Evolutionary conservation across 345 rosid species (phyloP).

Genomic region (Barbarea vulgaris): DNA sequence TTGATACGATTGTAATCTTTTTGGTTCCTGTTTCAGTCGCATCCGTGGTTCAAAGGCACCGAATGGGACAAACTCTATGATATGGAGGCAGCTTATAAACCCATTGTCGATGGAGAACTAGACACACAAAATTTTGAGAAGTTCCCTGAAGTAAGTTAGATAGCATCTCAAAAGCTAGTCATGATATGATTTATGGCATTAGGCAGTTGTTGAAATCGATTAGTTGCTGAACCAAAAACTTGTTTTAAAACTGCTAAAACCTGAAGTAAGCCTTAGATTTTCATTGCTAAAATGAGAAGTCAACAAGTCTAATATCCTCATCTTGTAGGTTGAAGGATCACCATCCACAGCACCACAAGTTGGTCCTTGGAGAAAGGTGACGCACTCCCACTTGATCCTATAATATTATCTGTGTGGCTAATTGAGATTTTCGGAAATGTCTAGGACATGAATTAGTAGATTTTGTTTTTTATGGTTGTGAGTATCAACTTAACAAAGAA

Average conservation of each 20-base stretch:
- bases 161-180: conserved; percentile 6
- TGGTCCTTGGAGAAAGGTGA: conserved; percentile 99
- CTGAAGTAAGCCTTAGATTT: background rate
- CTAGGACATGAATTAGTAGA: background rate
- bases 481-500: background rate
- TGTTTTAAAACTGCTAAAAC: background rate
- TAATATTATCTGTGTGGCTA: background rate
- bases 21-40: conserved; percentile 55
- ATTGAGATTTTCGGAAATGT: background rate
- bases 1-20: background rate
- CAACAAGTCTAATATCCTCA: conserved; percentile 29
- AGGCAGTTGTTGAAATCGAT: background rate
- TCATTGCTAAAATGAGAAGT: background rate
- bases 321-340: conserved; percentile 60
- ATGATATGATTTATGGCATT: background rate
- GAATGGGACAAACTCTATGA: conserved; percentile 90
- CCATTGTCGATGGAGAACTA: conserved; percentile 81
- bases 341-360: conserved; percentile 68
- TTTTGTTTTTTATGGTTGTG: background rate
- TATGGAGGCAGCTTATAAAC: conserved; percentile 82
- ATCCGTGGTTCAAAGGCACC: conserved; percentile 76
- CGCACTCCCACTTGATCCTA: conserved; percentile 5
- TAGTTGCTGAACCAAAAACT: conserved; percentile 12
- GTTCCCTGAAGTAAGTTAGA: conserved; percentile 86
- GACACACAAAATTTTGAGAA: conserved; percentile 99